Evolutionary conservation across 495 filamentous ascomycete species (phyloP), one percentile per base, ranked within the genome.

Genomic region (Evernia prunastri): DNA sequence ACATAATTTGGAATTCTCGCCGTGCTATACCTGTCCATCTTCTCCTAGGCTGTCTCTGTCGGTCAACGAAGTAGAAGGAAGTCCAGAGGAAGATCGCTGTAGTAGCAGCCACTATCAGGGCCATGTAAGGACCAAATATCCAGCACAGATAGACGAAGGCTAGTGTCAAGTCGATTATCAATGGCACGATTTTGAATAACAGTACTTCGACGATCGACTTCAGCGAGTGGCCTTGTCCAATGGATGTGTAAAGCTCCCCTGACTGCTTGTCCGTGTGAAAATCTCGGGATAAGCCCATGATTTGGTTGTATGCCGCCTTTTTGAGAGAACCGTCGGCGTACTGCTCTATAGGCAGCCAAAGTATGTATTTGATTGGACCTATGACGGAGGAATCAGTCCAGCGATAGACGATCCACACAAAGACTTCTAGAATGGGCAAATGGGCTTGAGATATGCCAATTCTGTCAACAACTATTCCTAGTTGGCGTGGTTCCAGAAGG

Each of bases 281-380:
- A 68, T 93, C 89, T 64, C 86, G 87, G 0, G 87, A 91, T 31
- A 94, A 79, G 59, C 79, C 82, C 83, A 93, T 89, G 31, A 92
- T 79, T 66, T 92, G 88, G 51, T 85, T 82, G 70, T 89, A 92
- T 6, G 89, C 84, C 0, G 85, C 84, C 0, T 78, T 82, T 65
- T 82, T 84, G 35, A 91, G 77, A 36, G 78, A 76, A 59, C 80
- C 79, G 59, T 84, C 82, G 0, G 84, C 80, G 70, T 85, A 87
- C 69, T 84, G 83, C 68, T 88, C 81, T 36, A 91, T 74, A 3
- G 86, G 85, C 56, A 86, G 72, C 86, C 86, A 89, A 35, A 89
- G 76, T 74, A 80, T 82, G 64, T 79, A 74, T 59, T 79, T 78
- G 40, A 87, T 58, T 27, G 82, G 77, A 25, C 75, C 75, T 53